Evolutionary conservation across 2,329 filamentous ascomycete species (phyloP).

Genomic region (Penicillium brevicompactum): DNA sequence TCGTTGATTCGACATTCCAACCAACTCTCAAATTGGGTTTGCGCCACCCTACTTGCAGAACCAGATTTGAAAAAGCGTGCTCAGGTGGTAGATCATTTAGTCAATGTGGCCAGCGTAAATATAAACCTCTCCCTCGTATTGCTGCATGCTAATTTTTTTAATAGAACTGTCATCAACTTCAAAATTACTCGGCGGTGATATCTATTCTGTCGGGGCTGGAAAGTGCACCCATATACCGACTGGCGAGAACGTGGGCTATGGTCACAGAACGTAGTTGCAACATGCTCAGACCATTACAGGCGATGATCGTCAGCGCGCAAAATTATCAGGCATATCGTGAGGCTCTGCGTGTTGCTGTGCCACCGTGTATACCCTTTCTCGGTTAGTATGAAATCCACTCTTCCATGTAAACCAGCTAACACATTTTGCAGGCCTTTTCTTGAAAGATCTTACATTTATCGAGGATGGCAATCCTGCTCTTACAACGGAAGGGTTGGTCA

Average conservation of each 20-base stretch:
- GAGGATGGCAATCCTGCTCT: constrained; percentile 93
- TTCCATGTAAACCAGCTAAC: not conserved
- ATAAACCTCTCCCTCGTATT: not conserved
- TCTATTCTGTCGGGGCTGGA: constrained; percentile 92
- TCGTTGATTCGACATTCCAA: constrained; percentile 93
- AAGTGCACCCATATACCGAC: constrained; percentile 85
- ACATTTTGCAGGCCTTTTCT: constrained; percentile 70
- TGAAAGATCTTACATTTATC: constrained; percentile 94
- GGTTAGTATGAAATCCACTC: constrained; percentile 55
- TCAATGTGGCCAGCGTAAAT: constrained; percentile 80
- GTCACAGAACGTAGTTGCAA: constrained; percentile 77
- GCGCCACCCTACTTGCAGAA: constrained; percentile 91
- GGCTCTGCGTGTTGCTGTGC: constrained; percentile 80
- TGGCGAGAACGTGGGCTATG: constrained; percentile 88
- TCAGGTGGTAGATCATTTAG: constrained; percentile 93
- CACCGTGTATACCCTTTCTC: constrained; percentile 95
- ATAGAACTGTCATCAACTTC: constrained; percentile 82
- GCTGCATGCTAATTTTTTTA: not conserved
- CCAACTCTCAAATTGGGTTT: constrained; percentile 96
- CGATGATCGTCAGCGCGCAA: constrained; percentile 88
- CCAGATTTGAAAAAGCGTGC: constrained; percentile 89
- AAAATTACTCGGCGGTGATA: constrained; percentile 93
- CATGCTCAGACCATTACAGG: constrained; percentile 80
- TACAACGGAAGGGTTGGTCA: constrained; percentile 86
- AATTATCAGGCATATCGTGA: constrained; percentile 69